These are phyloP conservation scores for Apocynum venetum DNA, from an alignment of 257 asterid genomes.

Conservation along the genomic window DNA sequence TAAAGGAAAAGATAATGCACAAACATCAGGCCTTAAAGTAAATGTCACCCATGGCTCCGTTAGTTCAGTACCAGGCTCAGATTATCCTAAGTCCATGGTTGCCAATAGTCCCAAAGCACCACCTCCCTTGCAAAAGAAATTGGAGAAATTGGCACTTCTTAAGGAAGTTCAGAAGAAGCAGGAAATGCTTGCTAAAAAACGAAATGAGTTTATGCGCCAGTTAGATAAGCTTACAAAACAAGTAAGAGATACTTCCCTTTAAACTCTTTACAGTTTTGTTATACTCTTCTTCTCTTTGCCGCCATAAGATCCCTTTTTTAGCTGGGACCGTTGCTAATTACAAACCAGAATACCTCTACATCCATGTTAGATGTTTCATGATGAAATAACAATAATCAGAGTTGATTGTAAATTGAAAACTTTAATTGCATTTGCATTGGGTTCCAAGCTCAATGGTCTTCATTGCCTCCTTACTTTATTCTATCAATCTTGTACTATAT, in stretches of 20 bases:
- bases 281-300: not conserved
- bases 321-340: not conserved
- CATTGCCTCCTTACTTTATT: not conserved
- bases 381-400: not conserved
- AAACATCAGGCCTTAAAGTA: constrained; percentile 36
- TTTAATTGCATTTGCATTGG: not conserved
- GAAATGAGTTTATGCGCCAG: constrained; percentile 69
- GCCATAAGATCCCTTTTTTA: not conserved
- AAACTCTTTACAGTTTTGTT: not conserved
- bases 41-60: constrained; percentile 28
- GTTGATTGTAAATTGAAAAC: not conserved
- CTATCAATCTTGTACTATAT: not conserved
- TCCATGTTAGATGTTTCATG: not conserved
- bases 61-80: constrained; percentile 30
- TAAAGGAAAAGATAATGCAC: constrained; percentile 54
- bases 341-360: not conserved
- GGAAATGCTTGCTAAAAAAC: constrained; percentile 94
- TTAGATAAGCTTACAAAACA: constrained; percentile 78
- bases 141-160: constrained; percentile 75
- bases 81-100: constrained; percentile 38
- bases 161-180: constrained; percentile 96
- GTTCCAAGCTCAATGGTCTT: not conserved
- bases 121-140: constrained; percentile 65
- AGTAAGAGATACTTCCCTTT: constrained; percentile 40
- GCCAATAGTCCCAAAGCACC: constrained; percentile 54